A percentile compares a stretch with the other conserved stretches of the same genome.
These are phyloP conservation scores for Peterozyma xylosa DNA, from an alignment of 805 yeast species.

Conservation along the genomic window DNA sequence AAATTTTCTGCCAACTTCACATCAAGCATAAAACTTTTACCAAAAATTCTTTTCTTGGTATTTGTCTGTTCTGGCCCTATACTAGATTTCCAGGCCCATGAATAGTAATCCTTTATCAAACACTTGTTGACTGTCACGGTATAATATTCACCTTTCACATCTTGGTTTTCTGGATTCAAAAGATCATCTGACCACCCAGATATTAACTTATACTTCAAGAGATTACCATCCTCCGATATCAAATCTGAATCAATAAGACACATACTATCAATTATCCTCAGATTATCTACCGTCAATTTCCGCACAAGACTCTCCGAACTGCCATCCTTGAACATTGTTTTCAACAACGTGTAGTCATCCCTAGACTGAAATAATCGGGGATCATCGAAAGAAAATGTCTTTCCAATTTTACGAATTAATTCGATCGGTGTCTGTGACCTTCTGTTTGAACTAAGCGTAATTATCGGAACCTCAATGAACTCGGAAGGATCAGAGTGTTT, in stretches of 20 bases:
- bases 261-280: slow-evolving; percentile 40
- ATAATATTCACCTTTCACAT: slow-evolving; percentile 20
- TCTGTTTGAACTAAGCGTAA: slow-evolving; percentile 28
- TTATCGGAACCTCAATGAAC: slow-evolving; percentile 27
- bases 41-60: slow-evolving; percentile 60
- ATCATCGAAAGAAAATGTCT: slow-evolving; percentile 59
- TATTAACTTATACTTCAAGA: slow-evolving; percentile 17
- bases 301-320: slow-evolving; percentile 44
- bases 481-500: slow-evolving; percentile 14
- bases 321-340: slow-evolving; percentile 55
- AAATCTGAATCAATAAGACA: slow-evolving; percentile 26
- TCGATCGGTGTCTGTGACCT: slow-evolving; percentile 46
- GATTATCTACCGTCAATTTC: slow-evolving; percentile 68
- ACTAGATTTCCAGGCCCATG: slow-evolving; percentile 87
- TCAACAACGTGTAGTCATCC: slow-evolving; percentile 71
- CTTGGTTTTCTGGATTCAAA: slow-evolving; percentile 13
- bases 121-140: slow-evolving; percentile 50
- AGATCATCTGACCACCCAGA: slow-evolving; percentile 27
- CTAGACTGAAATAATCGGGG: slow-evolving; percentile 63
- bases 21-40: slow-evolving; percentile 75
- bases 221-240: slow-evolving; percentile 33
- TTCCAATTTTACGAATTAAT: slow-evolving; percentile 48
- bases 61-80: slow-evolving; percentile 68
- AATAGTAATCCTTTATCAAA: slow-evolving; percentile 77
- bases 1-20: slow-evolving; percentile 70